phyloP scores from a whole-genome alignment of 371 early-diverging fungal species.

The Entomophthora muscae region DNA sequence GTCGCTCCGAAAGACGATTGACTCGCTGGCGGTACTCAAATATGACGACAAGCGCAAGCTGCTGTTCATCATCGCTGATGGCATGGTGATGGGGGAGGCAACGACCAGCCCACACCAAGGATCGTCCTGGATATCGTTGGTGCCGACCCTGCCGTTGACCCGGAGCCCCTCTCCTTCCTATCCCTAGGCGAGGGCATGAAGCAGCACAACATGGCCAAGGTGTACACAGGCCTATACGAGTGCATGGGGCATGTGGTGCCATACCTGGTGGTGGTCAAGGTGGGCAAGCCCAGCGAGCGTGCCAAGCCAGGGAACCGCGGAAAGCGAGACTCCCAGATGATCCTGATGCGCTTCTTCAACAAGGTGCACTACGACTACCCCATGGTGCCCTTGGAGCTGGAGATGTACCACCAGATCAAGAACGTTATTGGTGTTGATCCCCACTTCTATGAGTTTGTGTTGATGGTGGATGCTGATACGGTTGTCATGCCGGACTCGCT shows the following conservation, averaged over 20 bases:
- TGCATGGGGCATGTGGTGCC: slow-evolving; percentile 78
- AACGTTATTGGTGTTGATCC: too few relatives aligned
- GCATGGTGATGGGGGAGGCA: slow-evolving; percentile 94
- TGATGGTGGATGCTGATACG: slow-evolving; percentile 94
- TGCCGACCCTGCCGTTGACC: slow-evolving; percentile 68
- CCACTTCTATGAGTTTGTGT: too few relatives aligned
- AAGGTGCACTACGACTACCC: too few relatives aligned
- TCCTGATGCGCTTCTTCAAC: too few relatives aligned
- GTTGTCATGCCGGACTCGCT: slow-evolving; percentile 53
- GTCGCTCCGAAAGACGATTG: slow-evolving; percentile 82
- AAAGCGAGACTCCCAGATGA: too few relatives aligned
- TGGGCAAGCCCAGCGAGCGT: slow-evolving; percentile 45
- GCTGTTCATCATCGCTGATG: slow-evolving; percentile 78
- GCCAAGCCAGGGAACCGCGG: slow-evolving; percentile 77
- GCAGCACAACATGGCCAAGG: slow-evolving; percentile 91
- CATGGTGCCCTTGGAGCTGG: too few relatives aligned
- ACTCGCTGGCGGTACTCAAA: slow-evolving; percentile 77
- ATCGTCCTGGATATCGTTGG: slow-evolving; percentile 91
- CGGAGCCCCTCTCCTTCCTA: slow-evolving; percentile 82
- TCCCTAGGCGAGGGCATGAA: slow-evolving; percentile 81
- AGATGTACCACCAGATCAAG: too few relatives aligned
- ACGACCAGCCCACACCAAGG: slow-evolving; percentile 93
- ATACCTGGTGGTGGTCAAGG: too few relatives aligned
- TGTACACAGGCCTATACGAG: slow-evolving; percentile 94
- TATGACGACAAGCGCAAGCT: too few relatives aligned